These are phyloP conservation scores for Stagonosporopsis chrysanthemi DNA, from an alignment of 2,329 filamentous ascomycete genomes.

Conservation along the genomic window DNA sequence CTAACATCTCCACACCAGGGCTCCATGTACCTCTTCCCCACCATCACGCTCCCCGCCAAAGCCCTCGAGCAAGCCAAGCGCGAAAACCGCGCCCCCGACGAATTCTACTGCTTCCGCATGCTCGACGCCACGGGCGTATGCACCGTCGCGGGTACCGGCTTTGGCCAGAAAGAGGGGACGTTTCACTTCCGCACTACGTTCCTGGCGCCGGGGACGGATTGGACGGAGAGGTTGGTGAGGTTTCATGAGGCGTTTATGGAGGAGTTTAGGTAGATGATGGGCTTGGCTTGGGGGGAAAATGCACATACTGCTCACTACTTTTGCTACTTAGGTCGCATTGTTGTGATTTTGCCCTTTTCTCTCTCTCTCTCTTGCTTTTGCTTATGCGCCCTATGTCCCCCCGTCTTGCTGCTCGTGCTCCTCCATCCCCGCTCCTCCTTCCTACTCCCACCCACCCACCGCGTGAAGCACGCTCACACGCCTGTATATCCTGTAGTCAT, in stretches of 20 bases:
- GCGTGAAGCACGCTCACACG: no score
- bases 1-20: constrained; percentile 64
- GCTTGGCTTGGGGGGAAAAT: no score
- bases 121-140: constrained; percentile 95
- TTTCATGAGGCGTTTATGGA: constrained; percentile 94
- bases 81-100: constrained; percentile 79
- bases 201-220: constrained; percentile 93
- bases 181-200: constrained; percentile 97
- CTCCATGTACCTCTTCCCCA: constrained; percentile 98
- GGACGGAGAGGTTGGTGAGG: constrained; percentile 84
- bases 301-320: no score
- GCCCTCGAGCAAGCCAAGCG: constrained; percentile 77
- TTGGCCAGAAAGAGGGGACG: constrained; percentile 90
- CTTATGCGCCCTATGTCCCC: no score
- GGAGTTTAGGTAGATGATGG: constrained; percentile 67
- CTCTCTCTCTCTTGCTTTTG: no score
- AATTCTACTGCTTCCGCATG: constrained; percentile 91
- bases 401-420: no score
- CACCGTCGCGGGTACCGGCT: constrained; percentile 89
- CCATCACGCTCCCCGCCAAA: constrained; percentile 79
- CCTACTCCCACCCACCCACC: no score
- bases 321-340: no score
- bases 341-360: no score
- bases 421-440: no score
- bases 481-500: no score